phyloP scores from a whole-genome alignment of 768 basidiomycete genomes.

The Termitomyces sp. region DNA sequence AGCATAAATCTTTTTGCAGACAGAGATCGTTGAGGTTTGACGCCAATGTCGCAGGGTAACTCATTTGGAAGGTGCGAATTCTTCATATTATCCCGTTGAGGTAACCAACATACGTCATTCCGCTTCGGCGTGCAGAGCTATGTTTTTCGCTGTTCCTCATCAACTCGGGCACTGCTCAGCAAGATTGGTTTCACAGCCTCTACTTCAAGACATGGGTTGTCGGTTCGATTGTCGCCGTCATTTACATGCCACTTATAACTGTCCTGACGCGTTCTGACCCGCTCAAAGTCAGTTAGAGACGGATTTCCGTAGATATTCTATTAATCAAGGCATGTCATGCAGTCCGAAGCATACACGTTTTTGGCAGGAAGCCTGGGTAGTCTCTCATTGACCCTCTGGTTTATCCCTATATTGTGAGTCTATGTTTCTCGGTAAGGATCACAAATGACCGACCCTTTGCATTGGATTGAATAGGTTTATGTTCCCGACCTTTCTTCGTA shows the following conservation, averaged over 20 bases:
- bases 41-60: conserved; percentile 45
- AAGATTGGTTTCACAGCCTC: conserved; percentile 70
- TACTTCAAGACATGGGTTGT: conserved; percentile 73
- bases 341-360: conserved; percentile 70
- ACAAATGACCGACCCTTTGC: conserved; percentile 10
- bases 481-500: conserved; percentile 61
- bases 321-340: conserved; percentile 5
- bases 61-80: conserved; percentile 63
- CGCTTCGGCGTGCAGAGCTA: conserved; percentile 43
- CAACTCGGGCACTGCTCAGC: conserved; percentile 53
- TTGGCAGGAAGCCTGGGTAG: conserved; percentile 66
- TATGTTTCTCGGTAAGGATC: background rate
- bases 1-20: conserved; percentile 14
- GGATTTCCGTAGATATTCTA: background rate
- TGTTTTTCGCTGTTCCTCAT: conserved; percentile 88
- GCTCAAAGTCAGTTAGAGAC: conserved; percentile 40
- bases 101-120: conserved; percentile 5
- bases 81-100: background rate
- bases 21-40: background rate
- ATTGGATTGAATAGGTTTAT: conserved; percentile 52
- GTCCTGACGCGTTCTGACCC: conserved; percentile 55
- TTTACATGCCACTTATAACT: conserved; percentile 68
- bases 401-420: conserved; percentile 60
- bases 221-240: conserved; percentile 54
- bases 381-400: conserved; percentile 67